A percentile compares a stretch with the other conserved stretches of the same genome.
Evolutionary conservation across 164 flowering plant genomes (phyloP).

Genomic region (Tinospora cordifolia): DNA sequence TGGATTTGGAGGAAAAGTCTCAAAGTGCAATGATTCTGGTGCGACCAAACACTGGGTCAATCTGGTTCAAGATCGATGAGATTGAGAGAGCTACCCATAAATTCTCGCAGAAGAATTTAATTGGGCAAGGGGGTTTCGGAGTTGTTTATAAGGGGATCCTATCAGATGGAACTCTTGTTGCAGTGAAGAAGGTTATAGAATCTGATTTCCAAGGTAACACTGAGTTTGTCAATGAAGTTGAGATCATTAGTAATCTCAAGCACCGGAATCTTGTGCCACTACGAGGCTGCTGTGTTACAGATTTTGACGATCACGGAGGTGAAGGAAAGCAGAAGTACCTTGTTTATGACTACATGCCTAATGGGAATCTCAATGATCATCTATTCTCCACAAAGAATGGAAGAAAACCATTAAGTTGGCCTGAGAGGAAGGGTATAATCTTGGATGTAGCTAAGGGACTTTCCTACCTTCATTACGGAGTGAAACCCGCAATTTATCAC

Average conservation of each 20-base stretch:
- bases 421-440: constrained; percentile 57
- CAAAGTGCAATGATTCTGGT: constrained; percentile 25
- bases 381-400: constrained; percentile 25
- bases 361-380: constrained; percentile 63
- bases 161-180: constrained; percentile 49
- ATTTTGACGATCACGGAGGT: constrained; percentile 23
- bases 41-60: constrained; percentile 52
- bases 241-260: constrained; percentile 63
- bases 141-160: constrained; percentile 57
- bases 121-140: constrained; percentile 66
- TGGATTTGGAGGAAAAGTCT: constrained; percentile 23
- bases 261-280: constrained; percentile 65
- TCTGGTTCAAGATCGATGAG: constrained; percentile 53
- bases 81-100: constrained; percentile 54
- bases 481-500: constrained; percentile 71
- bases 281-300: constrained; percentile 55
- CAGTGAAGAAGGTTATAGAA: constrained; percentile 55
- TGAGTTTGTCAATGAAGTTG: constrained; percentile 68
- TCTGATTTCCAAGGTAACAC: constrained; percentile 50
- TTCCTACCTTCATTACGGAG: constrained; percentile 75
- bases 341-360: constrained; percentile 71
- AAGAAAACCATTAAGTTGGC: constrained; percentile 47
- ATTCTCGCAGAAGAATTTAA: constrained; percentile 52
- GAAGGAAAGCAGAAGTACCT: constrained; percentile 39
- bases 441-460: constrained; percentile 77